A percentile compares a stretch with the other conserved stretches of the same genome.
Evolutionary conservation across 768 basidiomycete species (phyloP).

Genomic region (Mycena capillaripes): DNA sequence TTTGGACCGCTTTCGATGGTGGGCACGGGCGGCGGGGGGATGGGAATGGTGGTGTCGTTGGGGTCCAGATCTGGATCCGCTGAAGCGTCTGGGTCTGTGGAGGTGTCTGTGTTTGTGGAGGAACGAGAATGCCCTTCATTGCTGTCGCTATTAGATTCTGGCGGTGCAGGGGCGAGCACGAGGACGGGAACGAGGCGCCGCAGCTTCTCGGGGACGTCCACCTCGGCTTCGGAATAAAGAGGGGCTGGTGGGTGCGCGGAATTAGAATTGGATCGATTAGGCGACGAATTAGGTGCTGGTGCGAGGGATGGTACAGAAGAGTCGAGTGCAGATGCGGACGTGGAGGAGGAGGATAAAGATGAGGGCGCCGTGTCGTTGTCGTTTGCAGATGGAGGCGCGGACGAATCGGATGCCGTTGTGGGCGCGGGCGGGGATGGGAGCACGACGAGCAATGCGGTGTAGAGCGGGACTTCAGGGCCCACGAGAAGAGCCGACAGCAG

Average conservation of each 20-base stretch:
- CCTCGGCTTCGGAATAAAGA: background rate
- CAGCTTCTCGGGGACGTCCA: background rate
- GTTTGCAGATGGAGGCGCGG: background rate
- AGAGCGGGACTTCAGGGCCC: conserved; percentile 13
- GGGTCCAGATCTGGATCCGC: background rate
- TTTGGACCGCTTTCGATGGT: background rate
- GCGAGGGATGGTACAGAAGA: background rate
- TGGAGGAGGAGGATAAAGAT: background rate
- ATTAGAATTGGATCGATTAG: background rate
- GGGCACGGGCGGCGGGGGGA: background rate
- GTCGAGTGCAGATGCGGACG: background rate
- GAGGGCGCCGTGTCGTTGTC: background rate
- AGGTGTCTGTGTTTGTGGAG: background rate
- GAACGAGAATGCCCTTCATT: background rate
- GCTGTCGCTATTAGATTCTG: no score
- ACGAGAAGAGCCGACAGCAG: conserved; percentile 9
- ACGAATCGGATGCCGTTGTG: background rate
- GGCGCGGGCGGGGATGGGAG: background rate
- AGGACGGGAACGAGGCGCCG: conserved; percentile 17
- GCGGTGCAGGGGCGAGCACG: background rate
- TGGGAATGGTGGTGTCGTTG: background rate
- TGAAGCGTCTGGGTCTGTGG: background rate
- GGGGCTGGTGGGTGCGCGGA: background rate
- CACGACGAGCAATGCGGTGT: conserved; percentile 26
- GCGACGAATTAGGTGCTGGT: background rate